Evolutionary conservation across 805 yeast genomes (phyloP).

Genomic region (Barnettozyma vustinii): DNA sequence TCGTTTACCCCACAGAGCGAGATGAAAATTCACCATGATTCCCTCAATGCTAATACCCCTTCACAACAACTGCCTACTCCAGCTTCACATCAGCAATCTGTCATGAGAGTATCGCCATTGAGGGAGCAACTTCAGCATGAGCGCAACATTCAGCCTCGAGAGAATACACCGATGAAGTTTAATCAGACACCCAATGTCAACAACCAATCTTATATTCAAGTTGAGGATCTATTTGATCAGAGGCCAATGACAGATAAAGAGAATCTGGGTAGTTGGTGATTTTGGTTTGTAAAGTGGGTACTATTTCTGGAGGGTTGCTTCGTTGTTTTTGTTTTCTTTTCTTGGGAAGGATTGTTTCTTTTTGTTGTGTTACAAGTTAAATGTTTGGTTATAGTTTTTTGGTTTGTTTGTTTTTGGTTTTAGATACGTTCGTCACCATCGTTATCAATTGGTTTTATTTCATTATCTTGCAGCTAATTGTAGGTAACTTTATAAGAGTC

Average conservation of each 20-base stretch:
- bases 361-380: neutral
- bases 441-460: neutral
- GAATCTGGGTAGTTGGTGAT: slow-evolving; percentile 2
- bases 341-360: neutral
- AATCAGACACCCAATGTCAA: neutral
- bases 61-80: neutral
- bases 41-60: neutral
- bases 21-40: neutral
- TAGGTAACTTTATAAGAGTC: too few species aligned
- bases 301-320: neutral
- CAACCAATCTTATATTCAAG: slow-evolving; percentile 1
- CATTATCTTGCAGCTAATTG: too few species aligned
- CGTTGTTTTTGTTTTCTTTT: neutral
- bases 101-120: neutral
- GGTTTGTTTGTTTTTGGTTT: neutral
- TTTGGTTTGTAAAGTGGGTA: neutral
- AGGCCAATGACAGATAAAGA: slow-evolving; percentile 8
- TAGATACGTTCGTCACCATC: neutral
- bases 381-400: neutral
- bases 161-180: neutral
- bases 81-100: neutral
- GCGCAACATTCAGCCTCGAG: neutral
- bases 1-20: neutral
- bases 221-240: slow-evolving; percentile 12
- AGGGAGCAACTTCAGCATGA: neutral